These are phyloP conservation scores for Metarhizium rileyi DNA, from an alignment of 2,329 filamentous ascomycete genomes.

Conservation along the genomic window DNA sequence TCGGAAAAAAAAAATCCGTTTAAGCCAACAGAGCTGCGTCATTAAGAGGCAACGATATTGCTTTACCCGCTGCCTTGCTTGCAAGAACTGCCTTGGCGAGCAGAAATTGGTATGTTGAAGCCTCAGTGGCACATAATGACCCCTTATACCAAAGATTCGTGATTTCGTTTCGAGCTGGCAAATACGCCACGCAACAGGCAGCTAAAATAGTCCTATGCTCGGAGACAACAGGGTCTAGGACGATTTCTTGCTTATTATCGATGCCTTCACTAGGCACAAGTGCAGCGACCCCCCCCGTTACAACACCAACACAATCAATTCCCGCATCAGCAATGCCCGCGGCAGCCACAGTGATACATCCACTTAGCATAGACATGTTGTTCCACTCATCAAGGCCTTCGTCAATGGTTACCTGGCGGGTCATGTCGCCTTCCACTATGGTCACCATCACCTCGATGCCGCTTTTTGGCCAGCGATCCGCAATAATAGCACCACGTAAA, in stretches of 20 bases:
- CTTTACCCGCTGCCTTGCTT: constrained; percentile 26
- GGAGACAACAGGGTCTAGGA: constrained; percentile 73
- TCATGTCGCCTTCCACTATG: constrained; percentile 86
- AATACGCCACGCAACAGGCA: constrained; percentile 82
- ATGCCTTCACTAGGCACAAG: constrained; percentile 41
- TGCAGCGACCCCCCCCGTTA: constrained; percentile 82
- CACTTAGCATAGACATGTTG: constrained; percentile 82
- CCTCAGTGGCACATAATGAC: constrained; percentile 32
- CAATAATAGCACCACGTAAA: constrained; percentile 79
- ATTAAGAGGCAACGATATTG: constrained; percentile 23
- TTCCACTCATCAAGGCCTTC: constrained; percentile 63
- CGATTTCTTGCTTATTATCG: constrained; percentile 33
- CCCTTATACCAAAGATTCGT: constrained; percentile 95
- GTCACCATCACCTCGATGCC: constrained; percentile 92
- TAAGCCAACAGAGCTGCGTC: constrained; percentile 20
- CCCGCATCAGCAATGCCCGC: constrained; percentile 89
- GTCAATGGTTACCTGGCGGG: constrained; percentile 41
- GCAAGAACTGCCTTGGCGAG: constrained; percentile 32
- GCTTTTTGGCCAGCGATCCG: constrained; percentile 96
- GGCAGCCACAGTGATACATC: constrained; percentile 87
- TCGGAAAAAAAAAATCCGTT: neutral
- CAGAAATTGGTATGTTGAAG: constrained; percentile 22
- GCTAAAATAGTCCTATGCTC: constrained; percentile 72
- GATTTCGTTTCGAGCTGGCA: constrained; percentile 79
- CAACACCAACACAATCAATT: constrained; percentile 88